Percentiles rank a stretch among this genome's conserved stretches.
Conservation (phyloP, 345 rosid genomes). For the Euphorbia tirucalli region DNA sequence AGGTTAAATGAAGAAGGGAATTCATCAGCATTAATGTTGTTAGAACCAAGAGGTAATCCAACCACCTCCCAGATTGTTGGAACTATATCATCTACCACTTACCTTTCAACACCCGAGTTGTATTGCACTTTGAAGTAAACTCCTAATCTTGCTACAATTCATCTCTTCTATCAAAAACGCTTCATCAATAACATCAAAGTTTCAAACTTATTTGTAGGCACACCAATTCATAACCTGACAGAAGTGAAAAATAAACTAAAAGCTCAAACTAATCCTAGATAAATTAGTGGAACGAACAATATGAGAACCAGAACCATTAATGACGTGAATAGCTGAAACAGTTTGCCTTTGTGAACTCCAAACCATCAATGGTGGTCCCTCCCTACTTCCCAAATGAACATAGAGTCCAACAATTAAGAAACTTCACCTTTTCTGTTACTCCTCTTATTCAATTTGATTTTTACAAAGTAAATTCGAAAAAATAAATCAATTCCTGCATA, state of each 20-base stretch:
- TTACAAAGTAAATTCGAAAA: background rate
- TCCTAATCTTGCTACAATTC: background rate
- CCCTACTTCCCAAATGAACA: conserved; percentile 1
- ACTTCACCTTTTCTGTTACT: no score
- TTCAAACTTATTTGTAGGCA: background rate
- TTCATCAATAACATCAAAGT: no score
- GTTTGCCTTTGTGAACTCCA: background rate
- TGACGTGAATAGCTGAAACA: background rate
- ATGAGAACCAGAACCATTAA: background rate
- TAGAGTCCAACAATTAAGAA: background rate
- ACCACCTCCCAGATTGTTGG: background rate
- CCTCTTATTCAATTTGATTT: background rate
- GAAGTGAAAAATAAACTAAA: background rate
- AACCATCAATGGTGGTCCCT: background rate
- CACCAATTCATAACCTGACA: background rate
- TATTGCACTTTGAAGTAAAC: background rate
- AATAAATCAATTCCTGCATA: background rate
- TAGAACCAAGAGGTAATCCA: background rate
- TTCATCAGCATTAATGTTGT: background rate
- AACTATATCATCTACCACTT: background rate
- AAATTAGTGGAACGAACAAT: background rate
- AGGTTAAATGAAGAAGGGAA: background rate
- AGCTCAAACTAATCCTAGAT: background rate
- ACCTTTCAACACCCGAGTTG: background rate
- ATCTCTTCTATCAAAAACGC: background rate